These are phyloP conservation scores for Epithele typhae DNA, from an alignment of 768 basidiomycete species.

Conservation along the genomic window DNA sequence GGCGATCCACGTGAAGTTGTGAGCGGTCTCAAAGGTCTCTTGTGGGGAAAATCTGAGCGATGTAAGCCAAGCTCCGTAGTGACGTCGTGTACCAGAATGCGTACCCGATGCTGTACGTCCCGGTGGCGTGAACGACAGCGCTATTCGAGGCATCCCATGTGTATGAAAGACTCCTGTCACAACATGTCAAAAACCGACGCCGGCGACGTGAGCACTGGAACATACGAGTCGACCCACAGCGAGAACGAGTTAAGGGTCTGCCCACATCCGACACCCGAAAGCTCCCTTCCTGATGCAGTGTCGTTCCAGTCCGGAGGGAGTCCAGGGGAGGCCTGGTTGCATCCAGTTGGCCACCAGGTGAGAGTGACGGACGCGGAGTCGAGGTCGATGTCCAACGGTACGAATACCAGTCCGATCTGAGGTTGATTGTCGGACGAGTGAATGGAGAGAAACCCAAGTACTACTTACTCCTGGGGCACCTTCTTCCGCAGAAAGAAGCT, in stretches of 20 bases:
- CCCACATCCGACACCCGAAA: background rate
- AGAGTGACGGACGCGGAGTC: background rate
- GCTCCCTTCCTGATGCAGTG: background rate
- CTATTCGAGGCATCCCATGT: background rate
- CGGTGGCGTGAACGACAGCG: too few species aligned
- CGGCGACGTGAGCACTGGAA: background rate
- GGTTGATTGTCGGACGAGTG: too few species aligned
- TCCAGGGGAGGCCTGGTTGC: background rate
- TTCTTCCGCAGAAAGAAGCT: too few species aligned
- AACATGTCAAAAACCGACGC: background rate
- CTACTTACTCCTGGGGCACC: too few species aligned
- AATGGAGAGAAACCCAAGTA: too few species aligned
- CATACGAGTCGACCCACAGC: conserved; percentile 1
- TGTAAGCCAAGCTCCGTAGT: too few species aligned
- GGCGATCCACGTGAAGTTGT: conserved; percentile 2
- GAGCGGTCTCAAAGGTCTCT: background rate
- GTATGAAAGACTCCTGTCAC: background rate
- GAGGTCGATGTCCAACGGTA: background rate
- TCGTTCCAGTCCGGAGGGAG: background rate
- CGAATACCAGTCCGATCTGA: background rate
- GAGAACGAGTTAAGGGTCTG: background rate
- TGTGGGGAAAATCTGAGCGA: background rate
- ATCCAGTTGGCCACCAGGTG: background rate
- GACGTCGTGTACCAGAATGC: too few species aligned
- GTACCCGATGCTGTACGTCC: too few species aligned